Conservation (phyloP, 208 protist genomes). For the Acanthamoeba quina region DNA sequence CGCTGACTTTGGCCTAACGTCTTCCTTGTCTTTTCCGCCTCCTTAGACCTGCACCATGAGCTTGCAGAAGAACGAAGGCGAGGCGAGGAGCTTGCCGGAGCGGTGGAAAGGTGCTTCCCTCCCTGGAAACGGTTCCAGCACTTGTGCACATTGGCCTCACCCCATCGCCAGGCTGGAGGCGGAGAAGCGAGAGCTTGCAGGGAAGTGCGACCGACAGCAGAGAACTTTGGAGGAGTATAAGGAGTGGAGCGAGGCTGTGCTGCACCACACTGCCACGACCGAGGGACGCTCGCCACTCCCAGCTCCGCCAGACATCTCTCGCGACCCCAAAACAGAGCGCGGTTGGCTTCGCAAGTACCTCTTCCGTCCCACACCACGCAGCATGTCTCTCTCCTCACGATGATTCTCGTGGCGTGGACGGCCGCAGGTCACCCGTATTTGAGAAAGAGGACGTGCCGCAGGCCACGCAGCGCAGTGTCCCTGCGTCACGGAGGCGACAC, state of each 20-base stretch:
- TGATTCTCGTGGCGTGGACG: background rate
- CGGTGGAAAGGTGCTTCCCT: no score
- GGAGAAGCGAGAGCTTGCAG: background rate
- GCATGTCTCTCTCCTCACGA: background rate
- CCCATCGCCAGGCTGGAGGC: background rate
- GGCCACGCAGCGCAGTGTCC: background rate
- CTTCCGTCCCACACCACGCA: background rate
- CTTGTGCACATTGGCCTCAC: background rate
- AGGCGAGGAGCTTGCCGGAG: no score
- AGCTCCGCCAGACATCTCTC: background rate
- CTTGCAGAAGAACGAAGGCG: no score
- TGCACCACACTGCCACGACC: background rate
- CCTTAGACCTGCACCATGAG: no score
- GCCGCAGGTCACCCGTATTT: background rate
- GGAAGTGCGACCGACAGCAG: background rate
- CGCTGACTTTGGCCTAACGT: no score
- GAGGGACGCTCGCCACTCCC: background rate
- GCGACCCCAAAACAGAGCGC: background rate
- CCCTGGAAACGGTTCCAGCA: no score
- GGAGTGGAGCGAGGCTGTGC: background rate
- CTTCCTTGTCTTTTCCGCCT: no score
- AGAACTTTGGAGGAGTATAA: background rate
- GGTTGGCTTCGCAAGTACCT: slow-evolving; percentile 41
- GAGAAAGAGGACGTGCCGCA: background rate
- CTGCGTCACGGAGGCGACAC: background rate